Evolutionary conservation across 768 basidiomycete species (phyloP).

Genomic region (Boletus edulis): DNA sequence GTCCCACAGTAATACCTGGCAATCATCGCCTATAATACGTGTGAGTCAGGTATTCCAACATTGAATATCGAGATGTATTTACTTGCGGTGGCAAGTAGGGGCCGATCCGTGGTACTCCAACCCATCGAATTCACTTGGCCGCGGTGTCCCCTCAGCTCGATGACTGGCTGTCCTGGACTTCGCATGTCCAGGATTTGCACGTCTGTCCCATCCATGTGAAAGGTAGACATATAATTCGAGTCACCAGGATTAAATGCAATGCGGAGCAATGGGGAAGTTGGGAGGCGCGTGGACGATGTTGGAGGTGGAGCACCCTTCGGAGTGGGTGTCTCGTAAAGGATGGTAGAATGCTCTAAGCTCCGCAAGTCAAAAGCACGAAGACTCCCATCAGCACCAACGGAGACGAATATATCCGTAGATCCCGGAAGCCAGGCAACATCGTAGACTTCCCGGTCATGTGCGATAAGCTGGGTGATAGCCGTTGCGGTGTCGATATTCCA

Average conservation of each 20-base stretch:
- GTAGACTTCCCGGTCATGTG: slow-evolving; percentile 94
- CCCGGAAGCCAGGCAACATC: slow-evolving; percentile 98
- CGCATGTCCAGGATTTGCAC: slow-evolving; percentile 97
- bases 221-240: slow-evolving; percentile 95
- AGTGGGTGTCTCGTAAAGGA: slow-evolving; percentile 90
- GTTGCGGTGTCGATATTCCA: slow-evolving; percentile 97
- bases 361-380: slow-evolving; percentile 95
- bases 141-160: slow-evolving; percentile 84
- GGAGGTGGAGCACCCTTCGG: slow-evolving; percentile 66
- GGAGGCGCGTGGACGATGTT: slow-evolving; percentile 63
- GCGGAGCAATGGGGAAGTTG: slow-evolving; percentile 77
- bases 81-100: slow-evolving; percentile 88
- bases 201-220: slow-evolving; percentile 89
- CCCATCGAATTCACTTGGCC: slow-evolving; percentile 82
- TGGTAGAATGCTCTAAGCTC: slow-evolving; percentile 96
- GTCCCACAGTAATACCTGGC: slow-evolving; percentile 93
- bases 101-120: slow-evolving; percentile 85
- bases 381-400: slow-evolving; percentile 96
- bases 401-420: slow-evolving; percentile 96
- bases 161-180: slow-evolving; percentile 91
- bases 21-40: slow-evolving; percentile 73
- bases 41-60: not conserved
- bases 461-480: slow-evolving; percentile 95
- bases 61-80: slow-evolving; percentile 22
- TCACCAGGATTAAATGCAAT: slow-evolving; percentile 90